Conservation (phyloP, 768 basidiomycete species). For the Daedaleopsis nitida region DNA sequence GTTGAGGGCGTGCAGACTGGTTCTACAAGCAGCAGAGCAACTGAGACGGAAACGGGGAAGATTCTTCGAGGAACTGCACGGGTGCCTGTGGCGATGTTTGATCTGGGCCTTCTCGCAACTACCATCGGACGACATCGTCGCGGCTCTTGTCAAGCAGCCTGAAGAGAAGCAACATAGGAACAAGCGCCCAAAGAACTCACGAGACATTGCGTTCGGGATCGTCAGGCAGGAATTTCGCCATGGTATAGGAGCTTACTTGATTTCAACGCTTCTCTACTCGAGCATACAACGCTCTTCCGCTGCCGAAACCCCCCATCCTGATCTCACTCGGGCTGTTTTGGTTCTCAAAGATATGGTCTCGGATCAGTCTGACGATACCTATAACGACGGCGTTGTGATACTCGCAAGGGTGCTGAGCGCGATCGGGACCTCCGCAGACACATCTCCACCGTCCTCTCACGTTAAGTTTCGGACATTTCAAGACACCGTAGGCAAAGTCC, state of each 20-base stretch:
- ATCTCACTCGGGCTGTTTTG: slow-evolving; percentile 38
- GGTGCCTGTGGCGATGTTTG: slow-evolving; percentile 54
- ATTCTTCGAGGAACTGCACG: slow-evolving; percentile 40
- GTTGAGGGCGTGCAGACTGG: slow-evolving; percentile 38
- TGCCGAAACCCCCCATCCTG: slow-evolving; percentile 2
- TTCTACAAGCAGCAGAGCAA: slow-evolving; percentile 37
- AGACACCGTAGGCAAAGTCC: slow-evolving; percentile 15
- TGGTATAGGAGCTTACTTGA: slow-evolving; percentile 47
- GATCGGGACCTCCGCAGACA: slow-evolving; percentile 27
- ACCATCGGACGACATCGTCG: not conserved
- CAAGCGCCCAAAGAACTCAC: not conserved
- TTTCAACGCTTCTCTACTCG: slow-evolving; percentile 38
- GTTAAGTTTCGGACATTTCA: not conserved
- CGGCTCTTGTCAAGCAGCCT: not conserved
- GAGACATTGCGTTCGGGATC: slow-evolving; percentile 41
- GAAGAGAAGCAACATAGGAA: not conserved
- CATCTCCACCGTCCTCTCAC: not conserved
- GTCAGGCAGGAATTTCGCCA: slow-evolving; percentile 49
- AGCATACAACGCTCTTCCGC: not conserved
- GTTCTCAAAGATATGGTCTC: slow-evolving; percentile 43
- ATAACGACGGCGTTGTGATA: slow-evolving; percentile 36
- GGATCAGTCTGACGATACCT: slow-evolving; percentile 27
- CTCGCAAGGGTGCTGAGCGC: slow-evolving; percentile 39
- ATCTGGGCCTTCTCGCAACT: slow-evolving; percentile 58
- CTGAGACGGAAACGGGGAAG: slow-evolving; percentile 37